These are phyloP conservation scores for Trifolium pratense DNA, from an alignment of 306 rosid genomes.

Conservation along the genomic window DNA sequence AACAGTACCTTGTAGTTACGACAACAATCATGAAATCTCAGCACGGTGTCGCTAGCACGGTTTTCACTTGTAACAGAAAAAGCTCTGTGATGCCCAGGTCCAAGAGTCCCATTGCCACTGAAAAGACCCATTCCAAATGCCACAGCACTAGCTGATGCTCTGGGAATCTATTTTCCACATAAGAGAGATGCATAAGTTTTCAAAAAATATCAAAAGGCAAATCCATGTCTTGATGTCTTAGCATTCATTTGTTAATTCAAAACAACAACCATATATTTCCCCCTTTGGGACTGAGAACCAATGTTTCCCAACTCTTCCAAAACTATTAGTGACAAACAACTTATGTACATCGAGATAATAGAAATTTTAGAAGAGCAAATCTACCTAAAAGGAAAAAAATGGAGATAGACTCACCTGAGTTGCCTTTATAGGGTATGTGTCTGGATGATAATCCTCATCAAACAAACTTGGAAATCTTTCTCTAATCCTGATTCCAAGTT, in stretches of 20 bases:
- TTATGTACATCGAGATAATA: background rate
- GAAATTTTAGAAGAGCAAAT: background rate
- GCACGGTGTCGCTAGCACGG: conserved; percentile 77
- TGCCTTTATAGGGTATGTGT: conserved; percentile 72
- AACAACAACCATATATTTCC: background rate
- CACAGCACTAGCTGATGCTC: conserved; percentile 98
- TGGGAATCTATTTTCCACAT: conserved; percentile 65
- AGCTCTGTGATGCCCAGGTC: conserved; percentile 75
- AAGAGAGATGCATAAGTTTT: conserved; percentile 29
- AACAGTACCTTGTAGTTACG: conserved; percentile 76
- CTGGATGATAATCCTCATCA: conserved; percentile 82
- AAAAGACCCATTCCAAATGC: conserved; percentile 96
- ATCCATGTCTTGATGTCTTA: conserved; percentile 1
- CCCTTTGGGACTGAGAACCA: conserved; percentile 14
- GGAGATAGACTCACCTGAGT: conserved; percentile 72
- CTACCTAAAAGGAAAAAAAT: background rate
- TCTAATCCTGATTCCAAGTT: conserved; percentile 71
- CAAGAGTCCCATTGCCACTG: conserved; percentile 80
- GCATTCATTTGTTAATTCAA: conserved; percentile 22
- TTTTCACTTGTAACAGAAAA: conserved; percentile 88
- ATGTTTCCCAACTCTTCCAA: conserved; percentile 9
- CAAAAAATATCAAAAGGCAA: conserved; percentile 1
- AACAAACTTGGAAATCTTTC: conserved; percentile 71
- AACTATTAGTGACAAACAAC: conserved; percentile 16
- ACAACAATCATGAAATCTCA: conserved; percentile 84